Percentiles rank a stretch among this genome's conserved stretches.
Evolutionary conservation across 2,329 filamentous ascomycete genomes (phyloP).

Genomic region (Talaromyces funiculosus): DNA sequence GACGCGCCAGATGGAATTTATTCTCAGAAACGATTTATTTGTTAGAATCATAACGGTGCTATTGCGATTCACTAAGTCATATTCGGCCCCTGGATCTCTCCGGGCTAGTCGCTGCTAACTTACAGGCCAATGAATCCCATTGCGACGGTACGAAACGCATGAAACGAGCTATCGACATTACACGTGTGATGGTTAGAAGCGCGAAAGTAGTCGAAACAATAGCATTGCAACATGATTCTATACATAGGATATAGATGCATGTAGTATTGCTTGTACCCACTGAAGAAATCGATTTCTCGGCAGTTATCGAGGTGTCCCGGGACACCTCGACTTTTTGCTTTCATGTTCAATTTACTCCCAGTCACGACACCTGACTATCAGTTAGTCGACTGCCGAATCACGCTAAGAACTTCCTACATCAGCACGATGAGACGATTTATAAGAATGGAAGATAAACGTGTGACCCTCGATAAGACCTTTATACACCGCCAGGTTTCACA

Average conservation of each 20-base stretch:
- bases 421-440: background rate
- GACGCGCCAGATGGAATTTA: background rate
- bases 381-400: background rate
- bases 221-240: background rate
- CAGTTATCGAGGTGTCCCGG: background rate
- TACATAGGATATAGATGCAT: background rate
- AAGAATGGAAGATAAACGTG: background rate
- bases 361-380: background rate
- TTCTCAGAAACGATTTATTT: background rate
- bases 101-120: background rate
- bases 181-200: background rate
- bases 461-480: background rate
- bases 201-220: background rate
- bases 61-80: too few relatives aligned
- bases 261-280: background rate
- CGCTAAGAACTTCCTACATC: background rate
- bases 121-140: background rate
- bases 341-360: background rate
- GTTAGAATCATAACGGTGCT: too few relatives aligned
- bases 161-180: background rate
- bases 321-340: background rate
- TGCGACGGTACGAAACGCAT: conserved; percentile 7
- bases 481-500: background rate
- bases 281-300: background rate
- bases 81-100: background rate